Base-by-base conservation (phyloP, 192 early-diverging fungal species). In the Backusella luteola region DNA sequence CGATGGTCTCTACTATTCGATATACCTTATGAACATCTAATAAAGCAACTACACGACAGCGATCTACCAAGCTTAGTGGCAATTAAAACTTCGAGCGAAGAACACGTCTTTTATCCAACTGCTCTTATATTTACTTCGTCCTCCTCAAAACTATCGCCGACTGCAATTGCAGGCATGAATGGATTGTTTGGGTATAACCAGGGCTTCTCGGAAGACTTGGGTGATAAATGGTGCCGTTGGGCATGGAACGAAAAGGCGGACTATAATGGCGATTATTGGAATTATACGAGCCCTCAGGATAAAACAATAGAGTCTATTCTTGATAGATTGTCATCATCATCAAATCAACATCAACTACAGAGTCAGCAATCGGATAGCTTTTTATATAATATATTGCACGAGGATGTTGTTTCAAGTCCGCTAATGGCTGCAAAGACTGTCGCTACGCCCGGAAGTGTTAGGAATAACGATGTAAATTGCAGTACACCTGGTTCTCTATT, bases 161-260 rank as follows among this genome's bases (percentile, higher is more conserved):
- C 63, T 39, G 38, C 80, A 29, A 34, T 74, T 59, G 66, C 80
- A 23, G 76, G 80, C 0, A 72, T 81, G 73, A 74, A 75, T 32
- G 76, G 80, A 6, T 26, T 67, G 14, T 36, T 74, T 11, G 38
- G 72, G 8, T 74, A 73, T 23, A 77, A 81, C 11, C 76, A 81
- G 46, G 80, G 80, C 2, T 72, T 71, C 9, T 75, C 71, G 15
- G 80, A 81, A 17, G 76, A 77, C 9, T 35, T 81, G 41, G 76
- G 73, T 2, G 73, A 81, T 23, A 81, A 81, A 59, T 81, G 76
- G 73, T 67, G 39, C 74, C 67, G 80, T 12, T 68, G 56, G 46
- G 63, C 69, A 23, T 81, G 80, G 80, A 66, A 32, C 34, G 67
- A 77, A 6, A 77, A 70, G 12, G 44, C 35, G 5, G 36, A 67